Evolutionary conservation across 306 rosid species (phyloP), one percentile per base, ranked within the genome.

Genomic region (Luffa acutangula): DNA sequence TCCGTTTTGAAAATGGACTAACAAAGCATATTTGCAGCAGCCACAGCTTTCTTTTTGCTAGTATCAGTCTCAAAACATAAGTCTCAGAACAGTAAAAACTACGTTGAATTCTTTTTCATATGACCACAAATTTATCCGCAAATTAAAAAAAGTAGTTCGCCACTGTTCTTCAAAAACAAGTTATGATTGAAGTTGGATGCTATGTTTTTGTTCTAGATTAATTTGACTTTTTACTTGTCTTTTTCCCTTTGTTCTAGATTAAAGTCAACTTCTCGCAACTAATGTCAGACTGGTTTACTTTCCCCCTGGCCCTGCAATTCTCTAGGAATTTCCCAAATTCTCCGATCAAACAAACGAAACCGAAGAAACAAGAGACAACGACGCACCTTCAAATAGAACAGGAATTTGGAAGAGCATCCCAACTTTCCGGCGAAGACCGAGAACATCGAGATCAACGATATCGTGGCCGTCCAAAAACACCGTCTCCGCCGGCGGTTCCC

Each of bases 331-430:
- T 31, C 67, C 67, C 39, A 59, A 25, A 25, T 0, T 59, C 25
- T 59, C 65, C 65, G 37, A 25, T 59, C 6, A 17, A 3, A 8
- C 1, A 20, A 31, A 31, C 67, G 41, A 60, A 60, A 60, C 17
- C 37, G 3, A 60, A 33, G 8, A 60, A 60, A 60, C 67, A 11
- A 12, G 67, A 60, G 41, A 31, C 31, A 31, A 31, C 36, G 67
- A 9, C 8, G 67, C 41, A 86, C 98, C 98, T 89, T 89, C 88
- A 51, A 94, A 92, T 75, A 94, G 93, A 54, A 91, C 97, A 8
- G 98, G 98, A 79, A 92, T 89, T 89, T 94, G 98, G 80, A 94
- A 92, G 81, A 94, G 97, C 98, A 94, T 94, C 67, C 92, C 97
- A 13, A 94, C 98, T 84, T 86, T 90, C 25, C 98, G 93, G 72